Base-by-base conservation (phyloP, 768 basidiomycete species). In the Hericium rajendrae region DNA sequence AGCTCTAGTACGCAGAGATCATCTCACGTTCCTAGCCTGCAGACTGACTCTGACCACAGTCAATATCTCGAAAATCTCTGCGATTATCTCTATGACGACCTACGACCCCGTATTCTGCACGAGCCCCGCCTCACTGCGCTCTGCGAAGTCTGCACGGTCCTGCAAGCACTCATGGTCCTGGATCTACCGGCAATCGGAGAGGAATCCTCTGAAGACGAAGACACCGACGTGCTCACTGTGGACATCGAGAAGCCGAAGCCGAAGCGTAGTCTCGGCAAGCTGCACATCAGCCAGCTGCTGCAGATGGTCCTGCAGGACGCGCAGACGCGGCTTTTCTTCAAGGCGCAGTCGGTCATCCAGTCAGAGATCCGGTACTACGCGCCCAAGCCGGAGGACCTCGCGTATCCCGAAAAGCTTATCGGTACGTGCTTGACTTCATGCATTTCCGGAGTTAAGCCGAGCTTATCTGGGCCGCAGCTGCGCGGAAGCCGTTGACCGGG, bases 141-240 rank as follows among this genome's bases (percentile, higher is more conserved):
- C 1, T 94, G 94, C 67, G 90, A 94, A 68, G 91, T 97, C 24
- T 99, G 95, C 75, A 97, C 92, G 0, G 91, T 99, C 18, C 77
- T 99, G 2, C 91, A 94, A 67, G 95, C 94, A 0, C 77, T 98
- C 43, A 97, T 98, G 92, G 89, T 97, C 3, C 83, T 94, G 28
- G 94, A 95, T 66, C 76, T 89, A 16, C 74, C 81, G 0, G 70
- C 72, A 10, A 57, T 73, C 39, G 73, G 71, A 11, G 71, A 69
- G n/a, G 67, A 68, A 1, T 68, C 56, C 11, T 63, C 64, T 10
- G 65, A 70, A 13, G 71, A 76, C 28, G 73, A 68, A 4, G 68
- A 67, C 20, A 67, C 66, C 37, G 66, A 70, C 18, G 69, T 68
- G 9, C 49, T 59, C 4, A 59, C 55, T 9, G 40, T 57, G 32